phyloP scores from a whole-genome alignment of 2,329 filamentous ascomycete genomes.

The Penicillium brevicompactum region DNA sequence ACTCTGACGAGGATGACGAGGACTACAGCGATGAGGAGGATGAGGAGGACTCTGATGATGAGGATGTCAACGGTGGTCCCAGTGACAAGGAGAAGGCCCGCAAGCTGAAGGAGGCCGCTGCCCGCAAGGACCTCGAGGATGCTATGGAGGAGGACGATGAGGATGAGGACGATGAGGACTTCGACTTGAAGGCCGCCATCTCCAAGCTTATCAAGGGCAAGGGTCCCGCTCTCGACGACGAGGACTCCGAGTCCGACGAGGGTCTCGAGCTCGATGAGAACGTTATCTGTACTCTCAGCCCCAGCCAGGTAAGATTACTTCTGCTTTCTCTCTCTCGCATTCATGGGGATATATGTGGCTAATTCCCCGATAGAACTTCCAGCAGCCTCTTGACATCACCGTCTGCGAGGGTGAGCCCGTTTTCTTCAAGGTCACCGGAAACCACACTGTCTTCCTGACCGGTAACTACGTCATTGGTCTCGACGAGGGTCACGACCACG shows the following conservation, averaged over 20 bases:
- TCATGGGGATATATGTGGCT: neutral
- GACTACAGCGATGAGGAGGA: constrained; percentile 49
- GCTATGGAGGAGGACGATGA: constrained; percentile 61
- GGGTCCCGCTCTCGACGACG: constrained; percentile 70
- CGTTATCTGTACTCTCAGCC: constrained; percentile 93
- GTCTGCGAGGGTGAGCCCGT: constrained; percentile 85
- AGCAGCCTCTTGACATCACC: constrained; percentile 92
- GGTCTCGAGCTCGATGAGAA: constrained; percentile 78
- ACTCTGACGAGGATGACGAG: constrained; percentile 66
- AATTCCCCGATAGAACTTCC: constrained; percentile 69
- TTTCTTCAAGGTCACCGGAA: constrained; percentile 89
- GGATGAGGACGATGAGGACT: constrained; percentile 65
- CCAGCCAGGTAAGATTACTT: constrained; percentile 70
- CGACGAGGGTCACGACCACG: constrained; percentile 52
- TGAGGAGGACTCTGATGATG: constrained; percentile 61
- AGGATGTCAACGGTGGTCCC: constrained; percentile 84
- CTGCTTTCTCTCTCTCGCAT: neutral
- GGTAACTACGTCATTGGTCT: constrained; percentile 89
- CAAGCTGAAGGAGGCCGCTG: constrained; percentile 78
- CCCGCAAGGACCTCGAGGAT: constrained; percentile 75
- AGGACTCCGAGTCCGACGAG: constrained; percentile 60
- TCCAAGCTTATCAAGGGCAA: constrained; percentile 66
- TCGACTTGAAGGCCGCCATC: constrained; percentile 50
- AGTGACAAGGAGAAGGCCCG: constrained; percentile 89
- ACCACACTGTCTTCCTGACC: constrained; percentile 87